These are phyloP conservation scores for Boletus rubescentipes DNA, from an alignment of 768 basidiomycete genomes.

Conservation along the genomic window DNA sequence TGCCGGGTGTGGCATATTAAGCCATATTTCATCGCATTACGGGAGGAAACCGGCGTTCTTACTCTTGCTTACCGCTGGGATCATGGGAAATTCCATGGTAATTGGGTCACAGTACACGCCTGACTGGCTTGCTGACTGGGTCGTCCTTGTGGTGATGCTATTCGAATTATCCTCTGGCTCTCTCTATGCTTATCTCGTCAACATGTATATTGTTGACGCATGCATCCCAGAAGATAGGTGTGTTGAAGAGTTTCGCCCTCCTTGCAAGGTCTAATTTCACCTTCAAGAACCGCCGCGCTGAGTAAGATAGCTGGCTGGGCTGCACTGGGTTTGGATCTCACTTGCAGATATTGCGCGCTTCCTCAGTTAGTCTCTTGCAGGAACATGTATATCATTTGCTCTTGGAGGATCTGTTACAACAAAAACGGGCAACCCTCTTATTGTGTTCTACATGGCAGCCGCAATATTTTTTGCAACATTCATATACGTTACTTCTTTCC, in stretches of 20 bases:
- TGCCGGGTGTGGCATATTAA: slow-evolving; percentile 18
- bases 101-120: too few species aligned
- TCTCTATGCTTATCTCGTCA: slow-evolving; percentile 18
- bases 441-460: slow-evolving; percentile 23
- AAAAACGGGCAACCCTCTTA: slow-evolving; percentile 17
- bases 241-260: background rate
- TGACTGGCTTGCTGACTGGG: slow-evolving; percentile 5
- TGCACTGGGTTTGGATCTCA: slow-evolving; percentile 19
- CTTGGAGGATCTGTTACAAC: slow-evolving; percentile 33
- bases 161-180: slow-evolving; percentile 10
- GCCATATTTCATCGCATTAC: slow-evolving; percentile 20
- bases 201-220: slow-evolving; percentile 29
- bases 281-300: slow-evolving; percentile 25
- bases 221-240: slow-evolving; percentile 27
- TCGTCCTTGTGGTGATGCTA: slow-evolving; percentile 19
- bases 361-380: slow-evolving; percentile 8
- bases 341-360: background rate
- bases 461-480: slow-evolving; percentile 11
- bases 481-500: slow-evolving; percentile 20
- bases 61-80: slow-evolving; percentile 1
- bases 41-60: slow-evolving; percentile 25
- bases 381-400: slow-evolving; percentile 26
- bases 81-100: slow-evolving; percentile 4
- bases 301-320: slow-evolving; percentile 31
- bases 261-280: slow-evolving; percentile 4